A percentile compares a stretch with the other conserved stretches of the same genome.
phyloP scores from a whole-genome alignment of 2,329 filamentous ascomycete species.

The Aspergillus transmontanensis region DNA sequence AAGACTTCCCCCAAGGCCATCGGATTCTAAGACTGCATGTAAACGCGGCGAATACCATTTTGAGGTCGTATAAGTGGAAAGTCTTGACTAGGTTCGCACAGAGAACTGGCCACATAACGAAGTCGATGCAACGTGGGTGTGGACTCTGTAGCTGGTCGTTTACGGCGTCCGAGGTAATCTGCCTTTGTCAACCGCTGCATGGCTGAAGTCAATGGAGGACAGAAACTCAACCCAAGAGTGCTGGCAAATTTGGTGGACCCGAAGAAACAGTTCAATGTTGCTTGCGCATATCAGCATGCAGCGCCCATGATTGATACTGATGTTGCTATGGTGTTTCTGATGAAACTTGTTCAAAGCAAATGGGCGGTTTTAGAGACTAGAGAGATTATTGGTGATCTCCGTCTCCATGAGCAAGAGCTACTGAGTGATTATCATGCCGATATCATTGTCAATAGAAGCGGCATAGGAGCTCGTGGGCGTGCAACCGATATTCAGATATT shows the following conservation, averaged over 20 bases:
- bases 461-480: neutral
- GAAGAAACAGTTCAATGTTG: neutral
- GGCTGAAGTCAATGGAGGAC: neutral
- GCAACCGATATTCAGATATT: neutral
- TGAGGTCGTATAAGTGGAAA: no score
- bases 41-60: no score
- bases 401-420: neutral
- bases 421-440: neutral
- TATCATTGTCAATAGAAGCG: conserved; percentile 1
- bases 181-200: neutral
- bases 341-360: neutral
- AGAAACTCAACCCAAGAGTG: neutral
- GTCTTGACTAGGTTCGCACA: no score
- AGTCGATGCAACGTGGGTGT: no score
- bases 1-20: no score
- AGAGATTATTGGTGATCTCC: neutral
- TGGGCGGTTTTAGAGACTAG: neutral
- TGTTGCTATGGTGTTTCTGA: neutral
- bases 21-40: no score
- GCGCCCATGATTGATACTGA: conserved; percentile 1
- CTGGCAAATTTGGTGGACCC: neutral
- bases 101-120: no score
- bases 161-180: no score
- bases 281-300: neutral
- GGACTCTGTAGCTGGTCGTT: no score